These are phyloP conservation scores for Halocafeteria seosinensis DNA, from an alignment of 108 stramenopile genomes.

Conservation along the genomic window DNA sequence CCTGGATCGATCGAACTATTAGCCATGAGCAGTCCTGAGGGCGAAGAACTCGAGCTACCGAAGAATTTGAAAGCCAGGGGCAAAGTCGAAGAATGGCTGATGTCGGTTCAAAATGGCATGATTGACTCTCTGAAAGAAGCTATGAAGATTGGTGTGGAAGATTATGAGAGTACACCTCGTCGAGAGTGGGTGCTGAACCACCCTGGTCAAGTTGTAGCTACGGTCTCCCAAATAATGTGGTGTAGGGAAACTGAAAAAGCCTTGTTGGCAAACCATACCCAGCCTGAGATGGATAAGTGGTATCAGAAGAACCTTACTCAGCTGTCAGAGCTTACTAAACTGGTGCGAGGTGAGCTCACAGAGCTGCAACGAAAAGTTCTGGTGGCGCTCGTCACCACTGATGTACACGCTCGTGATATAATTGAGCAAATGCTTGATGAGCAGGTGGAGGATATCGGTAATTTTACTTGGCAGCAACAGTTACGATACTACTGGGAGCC, in stretches of 20 bases:
- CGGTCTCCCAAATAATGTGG: constrained; percentile 47
- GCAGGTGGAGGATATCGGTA: constrained; percentile 12
- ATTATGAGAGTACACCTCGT: constrained; percentile 27
- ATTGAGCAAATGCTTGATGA: constrained; percentile 38
- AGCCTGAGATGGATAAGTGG: constrained; percentile 29
- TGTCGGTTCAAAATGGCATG: constrained; percentile 31
- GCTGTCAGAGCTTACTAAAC: constrained; percentile 34
- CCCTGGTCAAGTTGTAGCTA: constrained; percentile 42
- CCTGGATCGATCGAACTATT: constrained; percentile 30
- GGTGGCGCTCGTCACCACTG: constrained; percentile 49
- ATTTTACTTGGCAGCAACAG: constrained; percentile 54
- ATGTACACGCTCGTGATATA: constrained; percentile 55
- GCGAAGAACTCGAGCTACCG: constrained; percentile 35
- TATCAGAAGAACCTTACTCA: constrained; percentile 24
- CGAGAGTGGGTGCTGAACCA: constrained; percentile 35
- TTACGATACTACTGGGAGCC: constrained; percentile 35
- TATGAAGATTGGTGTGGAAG: constrained; percentile 38
- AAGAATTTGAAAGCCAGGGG: constrained; percentile 44
- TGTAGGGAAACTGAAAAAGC: constrained; percentile 35
- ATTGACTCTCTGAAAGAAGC: constrained; percentile 23
- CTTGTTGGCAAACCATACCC: constrained; percentile 14
- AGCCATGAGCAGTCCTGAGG: constrained; percentile 40
- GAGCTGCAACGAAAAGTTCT: constrained; percentile 37
- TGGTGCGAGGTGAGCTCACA: constrained; percentile 34
- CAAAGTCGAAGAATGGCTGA: constrained; percentile 47